Percentiles rank a stretch among this genome's conserved stretches.
phyloP scores from a whole-genome alignment of 129 eudicot species.

The Flaveria robusta region DNA sequence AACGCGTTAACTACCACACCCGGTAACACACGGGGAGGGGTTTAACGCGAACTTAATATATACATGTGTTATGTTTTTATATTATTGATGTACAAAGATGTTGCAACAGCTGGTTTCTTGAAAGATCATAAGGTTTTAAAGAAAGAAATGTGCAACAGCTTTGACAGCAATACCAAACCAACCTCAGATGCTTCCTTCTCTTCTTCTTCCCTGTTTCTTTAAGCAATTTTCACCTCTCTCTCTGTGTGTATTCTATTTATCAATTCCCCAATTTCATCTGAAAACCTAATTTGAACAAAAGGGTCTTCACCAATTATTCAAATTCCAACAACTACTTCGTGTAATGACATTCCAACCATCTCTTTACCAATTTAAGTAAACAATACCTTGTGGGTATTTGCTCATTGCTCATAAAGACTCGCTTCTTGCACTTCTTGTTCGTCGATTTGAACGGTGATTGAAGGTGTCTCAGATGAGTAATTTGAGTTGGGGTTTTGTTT shows the following conservation, averaged over 20 bases:
- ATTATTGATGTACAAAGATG: conserved; percentile 13
- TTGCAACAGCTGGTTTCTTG: background rate
- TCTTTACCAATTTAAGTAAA: conserved; percentile 31
- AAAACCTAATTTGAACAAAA: conserved; percentile 23
- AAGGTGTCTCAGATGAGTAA: conserved; percentile 37
- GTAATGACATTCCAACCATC: conserved; percentile 56
- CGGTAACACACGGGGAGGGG: no score
- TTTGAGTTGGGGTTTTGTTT: conserved; percentile 52
- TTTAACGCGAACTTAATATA: no score
- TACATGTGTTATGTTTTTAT: no score
- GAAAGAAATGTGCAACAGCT: conserved; percentile 32
- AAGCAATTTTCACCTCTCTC: conserved; percentile 47
- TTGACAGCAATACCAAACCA: conserved; percentile 43
- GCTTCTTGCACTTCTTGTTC: background rate
- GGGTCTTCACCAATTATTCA: background rate
- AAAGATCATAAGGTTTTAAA: background rate
- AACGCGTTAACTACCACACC: no score
- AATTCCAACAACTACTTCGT: conserved; percentile 43
- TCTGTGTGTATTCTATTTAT: conserved; percentile 1
- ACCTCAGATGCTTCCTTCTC: conserved; percentile 33
- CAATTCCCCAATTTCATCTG: conserved; percentile 18
- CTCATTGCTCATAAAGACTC: background rate
- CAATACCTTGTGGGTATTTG: conserved; percentile 13
- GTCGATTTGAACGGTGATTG: conserved; percentile 6
- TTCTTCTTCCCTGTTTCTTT: conserved; percentile 54